A percentile compares a stretch with the other conserved stretches of the same genome.
Conservation (phyloP, 2,329 filamentous ascomycete genomes). For the Xylariaceae sp. region DNA sequence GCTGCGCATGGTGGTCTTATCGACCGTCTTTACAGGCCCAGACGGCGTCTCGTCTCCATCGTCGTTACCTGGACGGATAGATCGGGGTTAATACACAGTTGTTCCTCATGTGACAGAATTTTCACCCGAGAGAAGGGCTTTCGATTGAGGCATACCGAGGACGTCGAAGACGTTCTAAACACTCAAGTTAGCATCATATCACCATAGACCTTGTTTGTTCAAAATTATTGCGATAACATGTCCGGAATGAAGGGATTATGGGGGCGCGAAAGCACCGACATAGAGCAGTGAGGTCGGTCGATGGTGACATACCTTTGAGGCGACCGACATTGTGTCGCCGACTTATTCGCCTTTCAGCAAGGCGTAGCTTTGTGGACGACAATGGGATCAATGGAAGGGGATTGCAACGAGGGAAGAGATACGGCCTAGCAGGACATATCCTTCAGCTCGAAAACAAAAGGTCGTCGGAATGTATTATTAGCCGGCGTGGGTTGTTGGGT, state of each 20-base stretch:
- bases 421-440: slow-evolving; percentile 43
- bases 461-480: slow-evolving; percentile 18
- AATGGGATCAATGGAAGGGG: slow-evolving; percentile 34
- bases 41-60: slow-evolving; percentile 72
- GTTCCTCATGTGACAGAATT: slow-evolving; percentile 19
- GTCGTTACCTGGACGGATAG: slow-evolving; percentile 57
- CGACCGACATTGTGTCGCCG: slow-evolving; percentile 64
- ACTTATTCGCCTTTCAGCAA: slow-evolving; percentile 56
- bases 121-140: slow-evolving; percentile 29
- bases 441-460: slow-evolving; percentile 22
- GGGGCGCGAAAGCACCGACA: neutral
- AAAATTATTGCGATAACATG: neutral
- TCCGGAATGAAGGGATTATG: neutral
- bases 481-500: slow-evolving; percentile 13
- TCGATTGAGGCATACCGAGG: slow-evolving; percentile 73
- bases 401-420: slow-evolving; percentile 33
- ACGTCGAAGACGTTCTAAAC: slow-evolving; percentile 93
- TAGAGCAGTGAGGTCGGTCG: slow-evolving; percentile 4
- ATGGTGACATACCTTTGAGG: slow-evolving; percentile 55
- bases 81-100: slow-evolving; percentile 30
- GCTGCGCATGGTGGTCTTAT: slow-evolving; percentile 76
- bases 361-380: slow-evolving; percentile 44
- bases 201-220: slow-evolving; percentile 7
- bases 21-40: slow-evolving; percentile 84
- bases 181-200: slow-evolving; percentile 32